Evolutionary conservation across 495 filamentous ascomycete genomes (phyloP), one percentile per base, ranked within the genome.

Genomic region (Hypoxylon crocopeplum): DNA sequence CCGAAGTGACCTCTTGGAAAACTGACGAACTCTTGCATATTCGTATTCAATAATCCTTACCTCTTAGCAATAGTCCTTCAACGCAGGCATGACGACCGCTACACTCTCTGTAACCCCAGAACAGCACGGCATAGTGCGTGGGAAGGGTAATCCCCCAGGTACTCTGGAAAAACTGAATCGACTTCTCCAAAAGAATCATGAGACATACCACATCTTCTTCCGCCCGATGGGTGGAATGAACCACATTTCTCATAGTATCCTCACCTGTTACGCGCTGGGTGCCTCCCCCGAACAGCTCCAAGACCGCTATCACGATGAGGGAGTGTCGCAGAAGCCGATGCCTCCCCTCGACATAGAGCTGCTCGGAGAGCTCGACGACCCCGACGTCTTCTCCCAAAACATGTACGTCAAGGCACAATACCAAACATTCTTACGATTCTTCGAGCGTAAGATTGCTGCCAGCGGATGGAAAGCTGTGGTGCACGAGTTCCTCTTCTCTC

Each of bases 181-280:
- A n/a, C 65, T 88, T 3, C 70, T 91, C 42, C 80, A 88, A 48
- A 79, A 85, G 34, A 86, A 91, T 61, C 77, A 88, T 65, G 78
- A 82, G 21, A 73, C 50, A 15, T 62, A 47, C 25, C 69, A 73
- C 51, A 70, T 73, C 6, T 73, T 47, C 44, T 64, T 39, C 37
- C 48, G 70, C 50, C 56, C 63, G 17, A 15, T 39, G 16, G 60
- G 34, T 40, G 47, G 56, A 21, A 58, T 67, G 30, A 64, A 77
- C 50, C 74, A 77, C 55, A 75, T 72, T 19, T 33, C 68, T 8
- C 74, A 77, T 50, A 54, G 59, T 40, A 15, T 76, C 5, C 64
- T 77, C 1, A 68, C 62, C 11, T 15, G 64, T 1, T 53, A 62
- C 21, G 62, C 73, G 13, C 17, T 77, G 21, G 73, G 73, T 8